These are phyloP conservation scores for Albugo candida DNA, from an alignment of 352 stramenopile genomes.

Conservation along the genomic window DNA sequence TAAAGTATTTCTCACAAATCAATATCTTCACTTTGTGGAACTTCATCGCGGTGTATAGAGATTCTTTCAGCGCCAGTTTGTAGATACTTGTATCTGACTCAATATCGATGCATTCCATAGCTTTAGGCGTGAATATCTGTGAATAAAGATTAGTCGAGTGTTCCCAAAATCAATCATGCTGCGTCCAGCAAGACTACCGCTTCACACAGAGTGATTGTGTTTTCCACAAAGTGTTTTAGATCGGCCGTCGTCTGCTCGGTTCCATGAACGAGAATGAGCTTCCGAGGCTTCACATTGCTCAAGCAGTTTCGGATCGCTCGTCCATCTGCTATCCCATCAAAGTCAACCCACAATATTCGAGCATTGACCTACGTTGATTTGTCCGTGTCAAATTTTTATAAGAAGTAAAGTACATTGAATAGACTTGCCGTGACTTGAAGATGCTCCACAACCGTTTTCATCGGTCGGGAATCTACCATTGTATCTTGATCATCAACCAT, in stretches of 20 bases:
- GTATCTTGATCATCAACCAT: slow-evolving; percentile 46
- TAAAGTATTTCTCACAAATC: neutral
- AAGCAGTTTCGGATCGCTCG: slow-evolving; percentile 76
- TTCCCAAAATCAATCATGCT: neutral
- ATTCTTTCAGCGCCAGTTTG: slow-evolving; percentile 76
- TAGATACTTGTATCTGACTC: slow-evolving; percentile 81
- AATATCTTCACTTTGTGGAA: slow-evolving; percentile 50
- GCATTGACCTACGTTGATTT: slow-evolving; percentile 26
- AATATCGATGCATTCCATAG: slow-evolving; percentile 81
- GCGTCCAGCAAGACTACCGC: slow-evolving; percentile 9
- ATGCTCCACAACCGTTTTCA: slow-evolving; percentile 59
- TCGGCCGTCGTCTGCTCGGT: slow-evolving; percentile 62
- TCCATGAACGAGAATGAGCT: slow-evolving; percentile 74
- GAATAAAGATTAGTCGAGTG: neutral
- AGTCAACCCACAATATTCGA: slow-evolving; percentile 66
- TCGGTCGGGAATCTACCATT: slow-evolving; percentile 40
- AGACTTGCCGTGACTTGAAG: slow-evolving; percentile 32
- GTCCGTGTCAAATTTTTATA: no score
- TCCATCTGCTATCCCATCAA: slow-evolving; percentile 65
- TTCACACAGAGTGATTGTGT: slow-evolving; percentile 66
- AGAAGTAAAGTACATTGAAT: neutral
- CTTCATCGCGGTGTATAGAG: slow-evolving; percentile 58
- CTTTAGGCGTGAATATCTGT: slow-evolving; percentile 57
- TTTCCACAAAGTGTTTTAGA: slow-evolving; percentile 69
- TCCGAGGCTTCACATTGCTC: slow-evolving; percentile 76